Conservation (phyloP, 768 basidiomycete genomes). For the Trametes sanguinea region DNA sequence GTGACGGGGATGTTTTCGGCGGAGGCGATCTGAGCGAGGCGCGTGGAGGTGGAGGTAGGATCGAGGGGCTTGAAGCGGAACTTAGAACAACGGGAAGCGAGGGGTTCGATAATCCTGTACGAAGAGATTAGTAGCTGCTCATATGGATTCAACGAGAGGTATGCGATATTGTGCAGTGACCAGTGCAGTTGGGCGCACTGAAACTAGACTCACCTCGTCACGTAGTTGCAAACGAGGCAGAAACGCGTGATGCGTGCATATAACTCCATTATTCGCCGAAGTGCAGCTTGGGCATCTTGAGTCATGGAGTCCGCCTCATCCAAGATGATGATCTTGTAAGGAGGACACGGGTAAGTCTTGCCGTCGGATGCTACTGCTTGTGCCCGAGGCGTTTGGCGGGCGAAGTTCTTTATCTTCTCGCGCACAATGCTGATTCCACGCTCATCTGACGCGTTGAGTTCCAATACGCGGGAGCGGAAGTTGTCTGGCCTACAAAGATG, state of each 20-base stretch:
- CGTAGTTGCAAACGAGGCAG: conserved; percentile 98
- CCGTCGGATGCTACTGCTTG: conserved; percentile 69
- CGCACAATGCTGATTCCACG: conserved; percentile 95
- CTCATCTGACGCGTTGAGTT: conserved; percentile 98
- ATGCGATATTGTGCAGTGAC: too few relatives aligned
- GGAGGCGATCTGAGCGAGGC: conserved; percentile 79
- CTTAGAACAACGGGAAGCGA: conserved; percentile 98
- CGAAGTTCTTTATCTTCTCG: conserved; percentile 99
- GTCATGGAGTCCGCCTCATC: conserved; percentile 99
- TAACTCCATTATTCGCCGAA: conserved; percentile 99
- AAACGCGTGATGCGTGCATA: conserved; percentile 96
- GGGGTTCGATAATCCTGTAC: conserved; percentile 94
- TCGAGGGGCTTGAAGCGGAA: conserved; percentile 97
- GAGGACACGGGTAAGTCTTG: conserved; percentile 91
- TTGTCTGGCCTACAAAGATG: conserved; percentile 75
- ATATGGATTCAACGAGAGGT: too few relatives aligned
- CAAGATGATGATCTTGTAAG: conserved; percentile 97
- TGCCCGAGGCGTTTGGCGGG: conserved; percentile 87
- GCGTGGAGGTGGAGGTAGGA: conserved; percentile 65
- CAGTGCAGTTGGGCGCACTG: too few relatives aligned
- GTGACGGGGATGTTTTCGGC: conserved; percentile 67
- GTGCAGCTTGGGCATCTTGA: conserved; percentile 95
- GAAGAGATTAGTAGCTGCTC: neutral
- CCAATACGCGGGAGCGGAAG: conserved; percentile 89
- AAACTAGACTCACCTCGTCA: conserved; percentile 71